These are phyloP conservation scores for Cercophora newfieldiana DNA, from an alignment of 495 filamentous ascomycete genomes.

Conservation along the genomic window DNA sequence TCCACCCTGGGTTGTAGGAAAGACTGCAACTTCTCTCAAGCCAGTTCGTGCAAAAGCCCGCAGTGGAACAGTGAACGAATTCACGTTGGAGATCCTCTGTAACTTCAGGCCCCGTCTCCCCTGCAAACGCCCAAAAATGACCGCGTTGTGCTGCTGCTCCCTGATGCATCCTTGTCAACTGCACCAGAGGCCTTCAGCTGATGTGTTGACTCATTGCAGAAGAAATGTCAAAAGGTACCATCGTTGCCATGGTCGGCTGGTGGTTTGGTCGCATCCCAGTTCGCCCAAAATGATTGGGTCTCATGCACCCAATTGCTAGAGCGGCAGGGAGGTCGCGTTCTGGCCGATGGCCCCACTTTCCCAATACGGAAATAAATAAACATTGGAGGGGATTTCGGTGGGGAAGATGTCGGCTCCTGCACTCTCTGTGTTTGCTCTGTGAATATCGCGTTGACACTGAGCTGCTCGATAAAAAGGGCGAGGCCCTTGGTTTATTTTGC, in stretches of 20 bases:
- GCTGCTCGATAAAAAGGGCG: not conserved
- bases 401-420: not conserved
- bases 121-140: not conserved
- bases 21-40: too few species aligned
- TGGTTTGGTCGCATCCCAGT: not conserved
- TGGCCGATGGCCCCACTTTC: not conserved
- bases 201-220: not conserved
- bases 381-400: not conserved
- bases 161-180: not conserved
- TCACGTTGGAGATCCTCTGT: too few species aligned
- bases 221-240: not conserved
- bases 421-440: not conserved
- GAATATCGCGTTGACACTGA: not conserved
- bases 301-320: not conserved
- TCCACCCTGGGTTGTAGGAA: too few species aligned
- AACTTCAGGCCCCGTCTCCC: too few species aligned
- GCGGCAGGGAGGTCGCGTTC: constrained; percentile 15
- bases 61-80: too few species aligned
- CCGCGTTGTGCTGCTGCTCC: too few species aligned
- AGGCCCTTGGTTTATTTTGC: not conserved
- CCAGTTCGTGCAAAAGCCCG: too few species aligned
- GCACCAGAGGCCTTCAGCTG: not conserved
- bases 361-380: not conserved
- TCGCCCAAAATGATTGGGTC: not conserved
- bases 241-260: not conserved